Percentiles rank a stretch among this genome's conserved stretches.
These are phyloP conservation scores for Bullera alba DNA, from an alignment of 768 basidiomycete species.

Conservation along the genomic window DNA sequence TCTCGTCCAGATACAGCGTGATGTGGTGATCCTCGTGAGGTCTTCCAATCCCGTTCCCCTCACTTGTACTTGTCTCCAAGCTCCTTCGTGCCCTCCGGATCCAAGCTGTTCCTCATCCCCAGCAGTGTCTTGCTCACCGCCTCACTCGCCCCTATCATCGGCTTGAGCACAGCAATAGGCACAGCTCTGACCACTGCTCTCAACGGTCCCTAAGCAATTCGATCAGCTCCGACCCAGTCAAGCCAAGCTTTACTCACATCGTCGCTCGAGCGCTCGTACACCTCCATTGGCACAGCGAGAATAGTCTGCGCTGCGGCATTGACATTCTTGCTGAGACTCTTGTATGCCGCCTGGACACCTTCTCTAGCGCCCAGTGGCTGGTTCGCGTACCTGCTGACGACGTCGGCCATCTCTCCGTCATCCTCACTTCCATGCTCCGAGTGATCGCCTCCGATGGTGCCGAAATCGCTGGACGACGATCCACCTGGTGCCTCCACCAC, in stretches of 20 bases:
- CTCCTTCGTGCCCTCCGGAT: slow-evolving; percentile 73
- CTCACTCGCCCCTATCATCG: slow-evolving; percentile 96
- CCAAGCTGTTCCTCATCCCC: slow-evolving; percentile 85
- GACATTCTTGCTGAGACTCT: slow-evolving; percentile 74
- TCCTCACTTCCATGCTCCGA: slow-evolving; percentile 8
- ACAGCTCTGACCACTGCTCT: slow-evolving; percentile 93
- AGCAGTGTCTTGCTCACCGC: slow-evolving; percentile 92
- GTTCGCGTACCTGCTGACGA: slow-evolving; percentile 73
- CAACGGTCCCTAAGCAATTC: slow-evolving; percentile 66
- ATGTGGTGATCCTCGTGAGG: too few relatives aligned
- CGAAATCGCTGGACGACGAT: slow-evolving; percentile 23
- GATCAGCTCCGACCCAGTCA: neutral
- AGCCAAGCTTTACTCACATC: slow-evolving; percentile 55
- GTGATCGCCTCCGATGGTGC: neutral
- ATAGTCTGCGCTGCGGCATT: slow-evolving; percentile 96
- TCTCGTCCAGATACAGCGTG: too few relatives aligned
- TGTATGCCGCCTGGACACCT: slow-evolving; percentile 86
- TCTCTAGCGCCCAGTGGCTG: slow-evolving; percentile 78
- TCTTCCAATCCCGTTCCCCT: neutral
- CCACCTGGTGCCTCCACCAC: slow-evolving; percentile 52
- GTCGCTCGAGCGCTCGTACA: slow-evolving; percentile 86
- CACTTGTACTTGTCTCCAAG: slow-evolving; percentile 89
- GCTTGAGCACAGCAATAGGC: slow-evolving; percentile 91
- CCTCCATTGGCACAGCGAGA: slow-evolving; percentile 97
- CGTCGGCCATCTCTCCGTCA: slow-evolving; percentile 15